Percentiles rank a stretch among this genome's conserved stretches.
Conservation (phyloP, 768 basidiomycete genomes). For the Suillus spraguei region DNA sequence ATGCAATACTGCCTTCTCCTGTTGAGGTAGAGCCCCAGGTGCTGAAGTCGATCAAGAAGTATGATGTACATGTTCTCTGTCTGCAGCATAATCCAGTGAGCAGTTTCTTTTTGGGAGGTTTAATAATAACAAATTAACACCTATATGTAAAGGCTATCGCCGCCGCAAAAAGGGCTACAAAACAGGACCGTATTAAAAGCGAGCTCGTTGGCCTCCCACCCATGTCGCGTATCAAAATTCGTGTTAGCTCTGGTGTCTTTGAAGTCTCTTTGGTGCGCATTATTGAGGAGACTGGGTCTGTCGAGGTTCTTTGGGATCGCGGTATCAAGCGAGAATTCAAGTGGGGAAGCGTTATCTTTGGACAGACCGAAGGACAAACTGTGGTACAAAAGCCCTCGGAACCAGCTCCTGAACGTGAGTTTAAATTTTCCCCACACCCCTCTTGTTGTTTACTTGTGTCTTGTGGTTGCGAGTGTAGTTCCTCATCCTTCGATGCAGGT, state of each 20-base stretch:
- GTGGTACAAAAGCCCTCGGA: conserved; percentile 75
- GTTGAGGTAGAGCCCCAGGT: conserved; percentile 31
- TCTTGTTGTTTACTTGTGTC: conserved; percentile 15
- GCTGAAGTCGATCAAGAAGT: conserved; percentile 73
- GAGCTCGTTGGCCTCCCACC: conserved; percentile 71
- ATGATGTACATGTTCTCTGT: conserved; percentile 77
- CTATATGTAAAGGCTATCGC: conserved; percentile 58
- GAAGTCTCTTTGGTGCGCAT: conserved; percentile 81
- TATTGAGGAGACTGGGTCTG: conserved; percentile 65
- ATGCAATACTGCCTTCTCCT: conserved; percentile 8
- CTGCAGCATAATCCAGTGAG: conserved; percentile 90
- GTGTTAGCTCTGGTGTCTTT: conserved; percentile 81
- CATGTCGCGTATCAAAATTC: conserved; percentile 82
- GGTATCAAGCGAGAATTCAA: conserved; percentile 77
- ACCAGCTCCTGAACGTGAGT: conserved; percentile 49
- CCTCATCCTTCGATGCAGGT: conserved; percentile 23
- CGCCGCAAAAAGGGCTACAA: conserved; percentile 73
- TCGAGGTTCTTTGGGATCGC: conserved; percentile 83
- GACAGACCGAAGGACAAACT: conserved; percentile 63
- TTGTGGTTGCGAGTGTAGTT: conserved; percentile 16
- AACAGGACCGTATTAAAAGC: conserved; percentile 70
- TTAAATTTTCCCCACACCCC: neutral
- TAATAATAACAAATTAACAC: neutral
- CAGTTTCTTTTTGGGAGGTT: conserved; percentile 16
- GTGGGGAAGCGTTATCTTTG: conserved; percentile 80